Percentiles rank a stretch among this genome's conserved stretches.
Evolutionary conservation across 306 rosid species (phyloP).

Genomic region (Medicago truncatula): DNA sequence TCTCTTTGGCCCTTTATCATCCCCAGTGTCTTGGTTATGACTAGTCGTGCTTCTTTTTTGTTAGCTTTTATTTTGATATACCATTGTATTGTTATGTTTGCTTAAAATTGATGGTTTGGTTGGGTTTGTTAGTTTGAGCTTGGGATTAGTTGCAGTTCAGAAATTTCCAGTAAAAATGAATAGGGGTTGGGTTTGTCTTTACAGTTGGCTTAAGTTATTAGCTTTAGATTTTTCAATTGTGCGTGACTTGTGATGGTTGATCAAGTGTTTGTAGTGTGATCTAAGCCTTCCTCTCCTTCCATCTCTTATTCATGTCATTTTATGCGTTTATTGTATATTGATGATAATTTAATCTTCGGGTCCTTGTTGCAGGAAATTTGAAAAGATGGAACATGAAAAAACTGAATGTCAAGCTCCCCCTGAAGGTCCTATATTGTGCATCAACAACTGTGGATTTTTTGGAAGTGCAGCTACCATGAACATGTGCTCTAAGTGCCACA

Average conservation of each 20-base stretch:
- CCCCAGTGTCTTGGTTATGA: no score
- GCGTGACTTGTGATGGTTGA: background rate
- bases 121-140: background rate
- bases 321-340: background rate
- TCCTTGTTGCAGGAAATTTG: conserved; percentile 58
- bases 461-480: conserved; percentile 92
- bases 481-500: conserved; percentile 97
- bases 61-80: no score
- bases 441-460: conserved; percentile 90
- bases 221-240: background rate
- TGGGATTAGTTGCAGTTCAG: background rate
- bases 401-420: conserved; percentile 92
- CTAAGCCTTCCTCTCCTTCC: background rate
- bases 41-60: no score
- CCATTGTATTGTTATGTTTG: no score
- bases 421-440: conserved; percentile 82
- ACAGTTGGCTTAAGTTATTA: background rate
- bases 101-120: background rate
- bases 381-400: conserved; percentile 82
- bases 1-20: background rate
- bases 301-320: background rate
- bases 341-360: background rate
- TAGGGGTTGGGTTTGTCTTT: background rate
- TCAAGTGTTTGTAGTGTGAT: background rate
- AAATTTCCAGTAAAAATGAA: background rate